These are phyloP conservation scores for Penicillium frequentans DNA, from an alignment of 2,329 filamentous ascomycete genomes.

Conservation along the genomic window DNA sequence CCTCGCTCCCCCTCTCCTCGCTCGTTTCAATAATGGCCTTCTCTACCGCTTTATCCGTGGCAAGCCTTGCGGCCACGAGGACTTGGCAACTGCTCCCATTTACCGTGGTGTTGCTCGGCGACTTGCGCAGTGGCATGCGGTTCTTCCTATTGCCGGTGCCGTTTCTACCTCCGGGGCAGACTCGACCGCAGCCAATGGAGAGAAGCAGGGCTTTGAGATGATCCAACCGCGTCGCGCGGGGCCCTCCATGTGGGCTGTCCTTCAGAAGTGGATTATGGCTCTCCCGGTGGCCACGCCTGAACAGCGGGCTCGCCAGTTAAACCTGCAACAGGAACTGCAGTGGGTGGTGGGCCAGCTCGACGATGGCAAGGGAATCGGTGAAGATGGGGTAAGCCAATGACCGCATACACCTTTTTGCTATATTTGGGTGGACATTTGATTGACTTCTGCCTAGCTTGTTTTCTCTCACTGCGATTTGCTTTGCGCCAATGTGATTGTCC, in stretches of 20 bases:
- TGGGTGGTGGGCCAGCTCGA: constrained; percentile 70
- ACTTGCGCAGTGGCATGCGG: constrained; percentile 90
- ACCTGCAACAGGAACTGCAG: constrained; percentile 72
- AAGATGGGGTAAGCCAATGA: constrained; percentile 61
- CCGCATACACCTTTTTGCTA: not conserved
- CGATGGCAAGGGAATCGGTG: constrained; percentile 72
- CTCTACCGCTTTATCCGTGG: constrained; percentile 90
- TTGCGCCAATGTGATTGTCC: constrained; percentile 93
- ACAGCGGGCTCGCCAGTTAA: constrained; percentile 65
- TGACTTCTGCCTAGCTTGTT: constrained; percentile 60
- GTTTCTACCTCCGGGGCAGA: constrained; percentile 23
- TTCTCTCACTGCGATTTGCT: constrained; percentile 95
- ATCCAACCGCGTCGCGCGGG: constrained; percentile 55
- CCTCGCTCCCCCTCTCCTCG: constrained; percentile 83
- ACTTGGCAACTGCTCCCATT: constrained; percentile 72
- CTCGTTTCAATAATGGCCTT: constrained; percentile 93
- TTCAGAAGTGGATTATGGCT: constrained; percentile 93
- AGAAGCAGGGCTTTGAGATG: constrained; percentile 15
- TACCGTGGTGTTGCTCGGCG: constrained; percentile 81
- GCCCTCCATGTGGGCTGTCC: constrained; percentile 92
- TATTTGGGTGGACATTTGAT: not conserved
- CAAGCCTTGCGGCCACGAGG: constrained; percentile 73
- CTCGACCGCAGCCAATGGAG: constrained; percentile 11
- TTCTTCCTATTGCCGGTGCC: constrained; percentile 57
- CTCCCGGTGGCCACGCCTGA: constrained; percentile 71